Evolutionary conservation across 768 basidiomycete genomes (phyloP).

Genomic region (Astraeus odoratus): DNA sequence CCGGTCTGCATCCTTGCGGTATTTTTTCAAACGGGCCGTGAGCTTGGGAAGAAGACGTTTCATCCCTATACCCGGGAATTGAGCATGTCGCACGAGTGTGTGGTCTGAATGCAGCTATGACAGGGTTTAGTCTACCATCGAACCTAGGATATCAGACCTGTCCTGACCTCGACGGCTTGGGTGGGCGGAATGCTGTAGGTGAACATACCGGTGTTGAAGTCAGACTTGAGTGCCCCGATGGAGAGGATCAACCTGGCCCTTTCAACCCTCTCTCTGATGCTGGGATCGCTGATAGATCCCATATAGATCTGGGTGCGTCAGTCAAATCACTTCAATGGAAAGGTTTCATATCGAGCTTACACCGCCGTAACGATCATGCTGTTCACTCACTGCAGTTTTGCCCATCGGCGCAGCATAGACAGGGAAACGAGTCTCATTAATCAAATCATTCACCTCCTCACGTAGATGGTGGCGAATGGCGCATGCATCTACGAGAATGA

Average conservation of each 20-base stretch:
- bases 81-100: slow-evolving; percentile 57
- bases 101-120: slow-evolving; percentile 69
- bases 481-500: slow-evolving; percentile 81
- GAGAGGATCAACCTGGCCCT: slow-evolving; percentile 68
- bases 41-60: slow-evolving; percentile 71
- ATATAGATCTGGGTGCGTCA: slow-evolving; percentile 55
- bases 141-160: background rate
- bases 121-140: slow-evolving; percentile 2
- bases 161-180: slow-evolving; percentile 55
- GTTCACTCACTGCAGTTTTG: slow-evolving; percentile 69
- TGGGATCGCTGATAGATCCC: slow-evolving; percentile 61
- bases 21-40: slow-evolving; percentile 43
- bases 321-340: background rate
- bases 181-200: slow-evolving; percentile 60
- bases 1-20: slow-evolving; percentile 32
- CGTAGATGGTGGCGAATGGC: slow-evolving; percentile 63
- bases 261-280: slow-evolving; percentile 67
- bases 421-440: slow-evolving; percentile 59
- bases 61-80: slow-evolving; percentile 65
- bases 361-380: slow-evolving; percentile 69
- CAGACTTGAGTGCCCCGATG: slow-evolving; percentile 61
- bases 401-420: slow-evolving; percentile 79
- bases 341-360: slow-evolving; percentile 36
- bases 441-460: slow-evolving; percentile 55
- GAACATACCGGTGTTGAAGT: slow-evolving; percentile 89